Base-by-base conservation (phyloP, 2,329 filamentous ascomycete genomes). In the Pestalotiopsis sp. region DNA sequence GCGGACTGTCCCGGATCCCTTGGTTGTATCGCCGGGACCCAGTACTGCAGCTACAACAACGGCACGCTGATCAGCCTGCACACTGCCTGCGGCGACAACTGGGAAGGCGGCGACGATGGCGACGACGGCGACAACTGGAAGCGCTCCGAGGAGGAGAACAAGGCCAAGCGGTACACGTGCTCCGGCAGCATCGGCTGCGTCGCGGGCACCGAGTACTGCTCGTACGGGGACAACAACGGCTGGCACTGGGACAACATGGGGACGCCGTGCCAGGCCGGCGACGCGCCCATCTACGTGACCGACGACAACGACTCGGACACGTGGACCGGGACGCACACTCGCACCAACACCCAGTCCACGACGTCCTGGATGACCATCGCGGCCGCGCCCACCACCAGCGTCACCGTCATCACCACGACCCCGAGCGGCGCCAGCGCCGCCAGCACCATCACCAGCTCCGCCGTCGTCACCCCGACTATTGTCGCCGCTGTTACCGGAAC, bases 231-330 rank as follows among this genome's bases (percentile, higher is more conserved):
- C 31, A 39, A 36, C 25, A 62, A 62, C 31, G 59, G 59, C n/a
- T 62, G 59, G 59, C 59, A 62, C 59, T 62, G 59, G 59, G 36
- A 39, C 17, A 20, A 27, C 27, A 62, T 62, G 59, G 59, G 59
- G 4, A 62, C 59, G 27, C 59, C 59, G 1, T 62, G 59, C 59
- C 27, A 62, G 59, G 12, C 27, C 7, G n/a, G 25, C 31, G 59
- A 62, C 31, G 59, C 36, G 27, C 59, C 59, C 59, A 62, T 62
- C 59, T 62, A 38, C 59, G n/a, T 62, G 59, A 39, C 59, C n/a
- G 59, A 62, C 31, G 59, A 62, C 59, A 14, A 62, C 36, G 59
- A 62, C n/a, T n/a, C 27, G 14, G 27, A 36, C 13, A 62, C 59
- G 14, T 36, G n/a, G 25, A 62, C 25, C 11, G n/a, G 25, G 12